These are phyloP conservation scores for Metschnikowia vanudenii DNA, from an alignment of 805 yeast genomes.

Conservation along the genomic window DNA sequence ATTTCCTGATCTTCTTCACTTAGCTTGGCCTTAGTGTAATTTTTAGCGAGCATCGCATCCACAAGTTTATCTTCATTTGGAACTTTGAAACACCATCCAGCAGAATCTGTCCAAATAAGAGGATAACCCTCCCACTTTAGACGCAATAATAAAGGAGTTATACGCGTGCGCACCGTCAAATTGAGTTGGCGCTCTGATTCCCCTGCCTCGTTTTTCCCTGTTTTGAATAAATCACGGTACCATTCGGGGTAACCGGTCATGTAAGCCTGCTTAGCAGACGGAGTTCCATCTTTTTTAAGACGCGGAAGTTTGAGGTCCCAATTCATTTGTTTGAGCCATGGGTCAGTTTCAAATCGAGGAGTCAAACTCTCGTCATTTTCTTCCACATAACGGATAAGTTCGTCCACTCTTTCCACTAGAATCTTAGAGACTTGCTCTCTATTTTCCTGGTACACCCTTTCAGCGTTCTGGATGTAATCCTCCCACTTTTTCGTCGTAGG, in stretches of 20 bases:
- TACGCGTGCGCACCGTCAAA: constrained; percentile 68
- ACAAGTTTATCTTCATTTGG: constrained; percentile 34
- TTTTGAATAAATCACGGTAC: constrained; percentile 63
- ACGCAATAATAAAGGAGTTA: constrained; percentile 71
- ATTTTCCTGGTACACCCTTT: constrained; percentile 59
- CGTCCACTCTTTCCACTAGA: constrained; percentile 58
- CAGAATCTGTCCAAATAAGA: constrained; percentile 68
- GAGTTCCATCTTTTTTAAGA: constrained; percentile 65
- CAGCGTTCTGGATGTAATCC: constrained; percentile 66
- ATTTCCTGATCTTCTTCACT: constrained; percentile 29
- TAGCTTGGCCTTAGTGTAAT: constrained; percentile 35
- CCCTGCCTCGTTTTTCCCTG: constrained; percentile 32
- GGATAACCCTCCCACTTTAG: constrained; percentile 86
- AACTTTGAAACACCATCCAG: constrained; percentile 89
- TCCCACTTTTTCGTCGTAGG: constrained; percentile 81
- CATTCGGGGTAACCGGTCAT: constrained; percentile 92
- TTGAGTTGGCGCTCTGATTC: constrained; percentile 42
- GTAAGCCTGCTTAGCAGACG: constrained; percentile 67
- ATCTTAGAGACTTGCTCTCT: constrained; percentile 55
- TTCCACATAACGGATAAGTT: constrained; percentile 46
- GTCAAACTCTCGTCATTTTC: constrained; percentile 27
- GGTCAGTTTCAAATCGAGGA: constrained; percentile 56
- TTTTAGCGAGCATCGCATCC: constrained; percentile 34
- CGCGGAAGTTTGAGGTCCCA: constrained; percentile 71
- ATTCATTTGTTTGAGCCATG: constrained; percentile 88